These are phyloP conservation scores for Botrytis tulipae DNA, from an alignment of 2,329 filamentous ascomycete genomes.

Conservation along the genomic window DNA sequence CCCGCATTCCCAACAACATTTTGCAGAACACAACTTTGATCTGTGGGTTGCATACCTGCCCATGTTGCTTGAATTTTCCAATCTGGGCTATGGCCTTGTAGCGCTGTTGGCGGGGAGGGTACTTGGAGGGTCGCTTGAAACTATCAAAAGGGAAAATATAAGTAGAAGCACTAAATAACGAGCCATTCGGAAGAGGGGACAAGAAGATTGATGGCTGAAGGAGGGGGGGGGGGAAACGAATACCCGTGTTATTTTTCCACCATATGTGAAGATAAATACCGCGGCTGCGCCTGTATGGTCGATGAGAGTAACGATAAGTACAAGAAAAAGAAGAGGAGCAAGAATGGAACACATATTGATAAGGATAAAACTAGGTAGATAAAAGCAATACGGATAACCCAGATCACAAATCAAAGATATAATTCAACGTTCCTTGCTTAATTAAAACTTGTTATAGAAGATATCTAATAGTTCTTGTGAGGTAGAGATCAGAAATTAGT, in stretches of 20 bases:
- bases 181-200: not conserved
- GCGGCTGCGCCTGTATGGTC: not conserved
- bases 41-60: not conserved
- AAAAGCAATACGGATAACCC: not conserved
- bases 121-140: conserved; percentile 1
- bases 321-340: not conserved
- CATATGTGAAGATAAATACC: conserved; percentile 4
- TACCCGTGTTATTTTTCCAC: conserved; percentile 14
- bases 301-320: not conserved
- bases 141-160: not conserved
- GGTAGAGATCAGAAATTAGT: not conserved
- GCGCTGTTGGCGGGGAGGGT: not conserved
- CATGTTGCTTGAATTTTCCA: conserved; percentile 10
- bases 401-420: not conserved
- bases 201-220: too few species aligned
- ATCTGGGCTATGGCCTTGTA: not conserved
- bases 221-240: not conserved
- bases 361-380: not conserved
- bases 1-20: conserved; percentile 17
- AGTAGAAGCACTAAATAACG: not conserved
- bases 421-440: not conserved
- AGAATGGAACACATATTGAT: not conserved
- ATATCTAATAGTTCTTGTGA: not conserved
- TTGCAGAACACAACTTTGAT: conserved; percentile 27
- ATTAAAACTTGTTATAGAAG: too few species aligned